Conservation (phyloP, 208 protist genomes). For the Balamuthia mandrillaris region DNA sequence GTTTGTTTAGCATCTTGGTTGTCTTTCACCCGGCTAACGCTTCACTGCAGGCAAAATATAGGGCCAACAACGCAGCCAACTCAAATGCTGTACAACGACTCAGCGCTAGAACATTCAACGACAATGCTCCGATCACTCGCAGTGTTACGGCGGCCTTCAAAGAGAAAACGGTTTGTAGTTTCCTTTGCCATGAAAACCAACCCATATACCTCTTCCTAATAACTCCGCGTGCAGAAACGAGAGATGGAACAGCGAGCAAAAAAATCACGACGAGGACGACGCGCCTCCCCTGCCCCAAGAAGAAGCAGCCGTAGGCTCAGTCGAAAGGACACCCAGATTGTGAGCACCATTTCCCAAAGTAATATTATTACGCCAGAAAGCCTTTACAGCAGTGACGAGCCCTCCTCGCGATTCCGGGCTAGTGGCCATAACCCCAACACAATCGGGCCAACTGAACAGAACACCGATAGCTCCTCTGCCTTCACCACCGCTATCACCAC, state of each 20-base stretch:
- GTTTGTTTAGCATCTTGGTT: neutral
- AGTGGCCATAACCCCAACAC: too few species aligned
- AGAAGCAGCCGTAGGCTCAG: too few species aligned
- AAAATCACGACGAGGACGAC: too few species aligned
- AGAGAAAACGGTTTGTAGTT: neutral
- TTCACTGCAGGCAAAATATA: neutral
- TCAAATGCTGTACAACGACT: neutral
- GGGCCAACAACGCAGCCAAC: neutral
- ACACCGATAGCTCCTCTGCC: too few species aligned
- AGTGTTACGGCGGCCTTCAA: slow-evolving; percentile 11
- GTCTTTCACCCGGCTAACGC: neutral
- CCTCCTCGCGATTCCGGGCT: too few species aligned
- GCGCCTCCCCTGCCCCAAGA: too few species aligned
- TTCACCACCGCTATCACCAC: too few species aligned
- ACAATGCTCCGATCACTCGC: slow-evolving; percentile 6
- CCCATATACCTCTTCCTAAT: neutral
- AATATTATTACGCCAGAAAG: too few species aligned
- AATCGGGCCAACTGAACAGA: too few species aligned
- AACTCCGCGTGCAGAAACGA: neutral
- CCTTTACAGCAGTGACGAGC: too few species aligned
- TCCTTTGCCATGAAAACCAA: neutral
- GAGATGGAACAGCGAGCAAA: neutral
- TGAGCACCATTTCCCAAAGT: too few species aligned
- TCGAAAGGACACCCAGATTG: too few species aligned
- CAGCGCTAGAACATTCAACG: neutral